Conservation (phyloP, 2,329 filamentous ascomycete genomes). For the Nothophaeocryptopus gaeumannii region DNA sequence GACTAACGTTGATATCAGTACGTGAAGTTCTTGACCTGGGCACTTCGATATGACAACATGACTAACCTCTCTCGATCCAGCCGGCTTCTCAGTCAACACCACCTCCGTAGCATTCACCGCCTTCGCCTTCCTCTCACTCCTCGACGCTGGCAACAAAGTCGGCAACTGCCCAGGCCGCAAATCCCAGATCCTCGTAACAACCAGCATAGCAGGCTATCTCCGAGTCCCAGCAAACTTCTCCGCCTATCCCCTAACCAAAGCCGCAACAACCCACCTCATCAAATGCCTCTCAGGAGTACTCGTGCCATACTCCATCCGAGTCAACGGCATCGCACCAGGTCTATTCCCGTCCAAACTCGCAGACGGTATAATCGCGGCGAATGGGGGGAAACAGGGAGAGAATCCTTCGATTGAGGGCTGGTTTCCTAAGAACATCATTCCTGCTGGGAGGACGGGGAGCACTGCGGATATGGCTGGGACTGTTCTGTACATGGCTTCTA, state of each 20-base stretch:
- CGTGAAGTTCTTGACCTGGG: no score
- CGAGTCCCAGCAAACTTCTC: constrained; percentile 37
- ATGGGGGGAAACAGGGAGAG: constrained; percentile 1
- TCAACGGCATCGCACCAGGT: constrained; percentile 53
- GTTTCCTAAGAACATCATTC: constrained; percentile 48
- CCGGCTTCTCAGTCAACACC: constrained; percentile 33
- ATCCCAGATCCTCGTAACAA: constrained; percentile 49
- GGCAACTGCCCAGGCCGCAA: constrained; percentile 29
- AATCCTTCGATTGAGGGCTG: constrained; percentile 37
- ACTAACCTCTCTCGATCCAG: background rate
- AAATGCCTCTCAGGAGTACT: constrained; percentile 47
- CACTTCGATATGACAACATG: background rate
- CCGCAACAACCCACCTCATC: constrained; percentile 48
- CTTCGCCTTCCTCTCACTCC: constrained; percentile 42
- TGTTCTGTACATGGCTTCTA: constrained; percentile 62
- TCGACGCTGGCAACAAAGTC: constrained; percentile 42
- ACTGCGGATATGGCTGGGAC: constrained; percentile 63
- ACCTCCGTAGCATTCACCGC: constrained; percentile 39
- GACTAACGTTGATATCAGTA: background rate
- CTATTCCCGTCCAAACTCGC: constrained; percentile 65
- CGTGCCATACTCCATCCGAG: constrained; percentile 45
- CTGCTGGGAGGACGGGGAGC: constrained; percentile 57
- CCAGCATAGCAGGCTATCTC: constrained; percentile 46
- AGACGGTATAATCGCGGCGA: constrained; percentile 41
- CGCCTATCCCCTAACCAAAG: constrained; percentile 49